Evolutionary conservation across 202 grass and related monocot species (phyloP).

Genomic region (Panicum hallii): DNA sequence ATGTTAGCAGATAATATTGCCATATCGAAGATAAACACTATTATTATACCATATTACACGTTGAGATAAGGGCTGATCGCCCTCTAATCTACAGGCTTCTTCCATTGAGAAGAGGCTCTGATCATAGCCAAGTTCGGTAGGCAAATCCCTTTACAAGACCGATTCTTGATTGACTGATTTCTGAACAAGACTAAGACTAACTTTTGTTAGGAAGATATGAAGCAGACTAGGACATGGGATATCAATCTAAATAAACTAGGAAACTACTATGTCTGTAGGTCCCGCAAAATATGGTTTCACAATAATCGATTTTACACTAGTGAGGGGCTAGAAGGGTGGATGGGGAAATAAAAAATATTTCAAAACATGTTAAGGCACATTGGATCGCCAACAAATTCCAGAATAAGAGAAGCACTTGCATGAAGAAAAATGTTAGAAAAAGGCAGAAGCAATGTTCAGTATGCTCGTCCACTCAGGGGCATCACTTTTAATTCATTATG

Average conservation of each 20-base stretch:
- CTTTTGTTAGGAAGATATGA: constrained; percentile 5
- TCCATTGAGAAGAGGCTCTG: background rate
- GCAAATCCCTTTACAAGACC: constrained; percentile 6
- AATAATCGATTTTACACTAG: too few relatives aligned
- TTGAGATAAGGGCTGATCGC: background rate
- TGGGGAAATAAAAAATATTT: too few relatives aligned
- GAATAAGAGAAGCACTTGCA: background rate
- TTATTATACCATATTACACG: background rate
- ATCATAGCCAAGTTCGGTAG: background rate
- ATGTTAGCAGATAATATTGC: constrained; percentile 4
- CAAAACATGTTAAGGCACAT: too few relatives aligned
- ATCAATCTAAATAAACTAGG: background rate
- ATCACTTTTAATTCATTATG: constrained; percentile 12
- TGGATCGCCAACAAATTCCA: too few relatives aligned
- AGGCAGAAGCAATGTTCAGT: constrained; percentile 1
- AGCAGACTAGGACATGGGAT: background rate
- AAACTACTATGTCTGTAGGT: background rate
- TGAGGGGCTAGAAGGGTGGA: too few relatives aligned
- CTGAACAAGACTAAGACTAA: background rate
- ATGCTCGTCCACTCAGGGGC: background rate
- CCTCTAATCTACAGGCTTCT: background rate
- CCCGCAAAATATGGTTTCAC: background rate
- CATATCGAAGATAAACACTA: background rate
- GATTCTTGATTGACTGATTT: background rate
- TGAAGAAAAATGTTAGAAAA: constrained; percentile 30